Percentiles rank a stretch among this genome's conserved stretches.
Conservation (phyloP, 495 filamentous ascomycete species). For the Hyaloscypha hepaticicola region DNA sequence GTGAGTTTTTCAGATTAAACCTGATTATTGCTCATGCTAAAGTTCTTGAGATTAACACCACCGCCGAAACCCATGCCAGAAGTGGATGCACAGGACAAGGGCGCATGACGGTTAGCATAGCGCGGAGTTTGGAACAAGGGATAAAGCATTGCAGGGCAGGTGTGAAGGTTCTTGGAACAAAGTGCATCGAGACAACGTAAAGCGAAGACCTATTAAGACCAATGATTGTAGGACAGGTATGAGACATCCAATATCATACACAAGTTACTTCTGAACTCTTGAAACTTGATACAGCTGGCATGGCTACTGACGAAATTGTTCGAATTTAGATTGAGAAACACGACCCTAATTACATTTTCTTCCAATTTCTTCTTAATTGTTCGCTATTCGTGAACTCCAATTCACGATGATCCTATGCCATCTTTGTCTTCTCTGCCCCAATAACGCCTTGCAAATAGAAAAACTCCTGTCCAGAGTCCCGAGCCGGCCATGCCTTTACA, state of each 20-base stretch:
- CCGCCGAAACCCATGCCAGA: neutral
- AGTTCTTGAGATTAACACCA: conserved; percentile 7
- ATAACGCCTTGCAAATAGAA: conserved; percentile 10
- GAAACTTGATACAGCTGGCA: neutral
- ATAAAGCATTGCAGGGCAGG: neutral
- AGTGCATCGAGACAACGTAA: neutral
- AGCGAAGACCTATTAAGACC: neutral
- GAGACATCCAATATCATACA: neutral
- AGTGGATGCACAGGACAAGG: neutral
- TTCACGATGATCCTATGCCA: neutral
- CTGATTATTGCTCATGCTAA: neutral
- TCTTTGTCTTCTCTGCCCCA: neutral
- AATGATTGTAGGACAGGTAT: neutral
- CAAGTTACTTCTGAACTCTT: neutral
- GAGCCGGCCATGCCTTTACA: neutral
- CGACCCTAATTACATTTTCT: neutral
- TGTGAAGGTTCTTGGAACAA: neutral
- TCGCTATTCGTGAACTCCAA: neutral
- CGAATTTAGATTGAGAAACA: neutral
- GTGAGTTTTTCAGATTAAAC: conserved; percentile 47
- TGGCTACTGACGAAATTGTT: neutral
- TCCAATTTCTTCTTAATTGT: neutral
- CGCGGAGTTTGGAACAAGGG: neutral
- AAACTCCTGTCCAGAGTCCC: neutral
- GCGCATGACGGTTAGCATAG: neutral